Evolutionary conservation across 805 yeast species (phyloP), one percentile per base, ranked within the genome.

Genomic region (Schwanniomyces pseudopolymorphus): DNA sequence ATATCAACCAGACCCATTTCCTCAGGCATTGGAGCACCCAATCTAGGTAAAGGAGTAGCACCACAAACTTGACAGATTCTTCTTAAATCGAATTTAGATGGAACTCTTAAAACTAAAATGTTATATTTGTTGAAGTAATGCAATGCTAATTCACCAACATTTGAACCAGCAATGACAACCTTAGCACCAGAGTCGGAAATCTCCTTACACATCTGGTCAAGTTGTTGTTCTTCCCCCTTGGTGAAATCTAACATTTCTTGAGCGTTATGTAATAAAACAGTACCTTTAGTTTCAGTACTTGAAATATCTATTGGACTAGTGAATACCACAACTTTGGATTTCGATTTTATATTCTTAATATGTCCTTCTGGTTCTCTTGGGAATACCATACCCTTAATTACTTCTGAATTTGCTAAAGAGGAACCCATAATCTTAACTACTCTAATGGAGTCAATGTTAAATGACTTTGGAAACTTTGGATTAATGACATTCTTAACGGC

Each of bases 341-440:
- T 82, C 17, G 47, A 39, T 8, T 58, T 64, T 47, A 86, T 72
- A 51, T 83, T 78, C 63, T 89, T 89, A 42, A 91, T 69, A 55
- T 82, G 84, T 13, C 97, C 95, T 66, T 92, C 98, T n/a, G 98
- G 97, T 67, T 90, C 96, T 59, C 95, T 81, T 55, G 96, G 96
- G 78, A 94, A 92, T 33, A 94, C 97, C 99, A 94, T 94, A 56
- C 99, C 99, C 69, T 87, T 89, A 53, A 94, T 75, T 44, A 94
- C 98, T 58, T 78, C 78, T 10, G 96, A 86, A 57, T 78, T 77
- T 31, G 74, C 69, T 56, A 94, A 74, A 43, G 91, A 77, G 14
- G 95, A 78, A 50, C 99, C 99, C 96, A 94, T 89, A 56, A 94
- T 87, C 71, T 94, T 94, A 43, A 94, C 99, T 14, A 94, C 97